Conservation (phyloP, 768 basidiomycete genomes). For the Lyophyllum shimeji region DNA sequence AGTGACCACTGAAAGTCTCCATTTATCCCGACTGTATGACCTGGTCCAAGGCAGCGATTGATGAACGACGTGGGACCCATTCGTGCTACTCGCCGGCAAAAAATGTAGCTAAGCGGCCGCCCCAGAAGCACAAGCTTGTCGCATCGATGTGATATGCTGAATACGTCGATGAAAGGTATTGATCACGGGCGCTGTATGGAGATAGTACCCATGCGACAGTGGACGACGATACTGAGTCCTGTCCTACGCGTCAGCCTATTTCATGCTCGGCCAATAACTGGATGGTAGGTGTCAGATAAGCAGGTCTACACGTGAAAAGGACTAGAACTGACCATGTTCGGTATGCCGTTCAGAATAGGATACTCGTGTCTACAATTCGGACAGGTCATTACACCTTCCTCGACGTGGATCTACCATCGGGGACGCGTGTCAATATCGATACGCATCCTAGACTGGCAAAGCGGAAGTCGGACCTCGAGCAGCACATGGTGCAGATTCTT, state of each 20-base stretch:
- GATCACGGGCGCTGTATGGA: neutral
- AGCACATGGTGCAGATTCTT: constrained; percentile 87
- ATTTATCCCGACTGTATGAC: neutral
- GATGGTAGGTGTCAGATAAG: constrained; percentile 1
- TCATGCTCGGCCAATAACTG: constrained; percentile 94
- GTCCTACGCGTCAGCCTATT: constrained; percentile 48
- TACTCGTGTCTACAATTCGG: constrained; percentile 90
- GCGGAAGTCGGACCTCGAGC: constrained; percentile 67
- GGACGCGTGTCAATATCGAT: neutral
- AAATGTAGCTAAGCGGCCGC: neutral
- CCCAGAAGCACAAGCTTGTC: neutral
- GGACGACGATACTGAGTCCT: neutral
- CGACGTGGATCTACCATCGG: constrained; percentile 75
- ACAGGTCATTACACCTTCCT: constrained; percentile 92
- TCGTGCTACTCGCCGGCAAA: neutral
- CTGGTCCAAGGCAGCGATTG: neutral
- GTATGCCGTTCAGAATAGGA: constrained; percentile 90
- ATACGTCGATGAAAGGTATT: neutral
- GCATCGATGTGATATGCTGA: neutral
- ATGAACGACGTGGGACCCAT: neutral
- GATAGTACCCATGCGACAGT: neutral
- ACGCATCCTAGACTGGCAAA: neutral
- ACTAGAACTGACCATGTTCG: constrained; percentile 80
- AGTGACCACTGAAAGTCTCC: neutral
- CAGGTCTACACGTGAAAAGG: neutral